Evolutionary conservation across 225 moss, liverwort and hornwort species (phyloP).

Genomic region (Asterella californica): DNA sequence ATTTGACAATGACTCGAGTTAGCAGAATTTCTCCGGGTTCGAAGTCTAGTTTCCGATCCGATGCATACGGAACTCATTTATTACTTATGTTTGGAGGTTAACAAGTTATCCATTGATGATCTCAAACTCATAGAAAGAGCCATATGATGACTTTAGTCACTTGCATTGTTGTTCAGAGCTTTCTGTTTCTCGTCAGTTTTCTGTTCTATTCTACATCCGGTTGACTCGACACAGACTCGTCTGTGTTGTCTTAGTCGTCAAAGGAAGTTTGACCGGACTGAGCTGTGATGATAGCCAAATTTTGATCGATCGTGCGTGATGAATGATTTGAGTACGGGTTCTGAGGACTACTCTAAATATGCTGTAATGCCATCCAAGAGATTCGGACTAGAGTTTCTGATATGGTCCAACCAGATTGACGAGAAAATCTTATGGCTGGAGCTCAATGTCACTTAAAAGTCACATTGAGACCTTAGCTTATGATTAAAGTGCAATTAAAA

Average conservation of each 20-base stretch:
- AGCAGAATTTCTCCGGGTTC: not conserved
- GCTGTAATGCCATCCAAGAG: conserved; percentile 8
- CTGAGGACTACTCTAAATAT: conserved; percentile 1
- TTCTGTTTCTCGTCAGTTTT: not conserved
- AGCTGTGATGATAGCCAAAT: not conserved
- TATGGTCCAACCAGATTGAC: conserved; percentile 7
- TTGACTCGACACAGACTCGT: conserved; percentile 17
- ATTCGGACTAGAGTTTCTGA: conserved; percentile 20
- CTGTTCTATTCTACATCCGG: not conserved
- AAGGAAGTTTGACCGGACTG: not conserved
- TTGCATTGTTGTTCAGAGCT: not conserved
- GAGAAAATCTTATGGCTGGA: conserved; percentile 8
- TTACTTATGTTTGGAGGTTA: not conserved
- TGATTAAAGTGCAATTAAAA: conserved; percentile 24
- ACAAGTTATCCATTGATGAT: conserved; percentile 11
- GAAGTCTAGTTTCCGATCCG: not conserved
- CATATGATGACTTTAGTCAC: conserved; percentile 20
- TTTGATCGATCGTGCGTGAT: not conserved
- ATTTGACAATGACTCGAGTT: not conserved
- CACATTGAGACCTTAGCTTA: not conserved
- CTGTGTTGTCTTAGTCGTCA: conserved; percentile 11
- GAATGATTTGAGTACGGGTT: conserved; percentile 23
- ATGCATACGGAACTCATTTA: not conserved
- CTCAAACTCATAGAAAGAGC: conserved; percentile 20
- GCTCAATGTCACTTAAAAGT: not conserved